phyloP scores from a whole-genome alignment of 805 yeast species.

The Ogataea naganishii region DNA sequence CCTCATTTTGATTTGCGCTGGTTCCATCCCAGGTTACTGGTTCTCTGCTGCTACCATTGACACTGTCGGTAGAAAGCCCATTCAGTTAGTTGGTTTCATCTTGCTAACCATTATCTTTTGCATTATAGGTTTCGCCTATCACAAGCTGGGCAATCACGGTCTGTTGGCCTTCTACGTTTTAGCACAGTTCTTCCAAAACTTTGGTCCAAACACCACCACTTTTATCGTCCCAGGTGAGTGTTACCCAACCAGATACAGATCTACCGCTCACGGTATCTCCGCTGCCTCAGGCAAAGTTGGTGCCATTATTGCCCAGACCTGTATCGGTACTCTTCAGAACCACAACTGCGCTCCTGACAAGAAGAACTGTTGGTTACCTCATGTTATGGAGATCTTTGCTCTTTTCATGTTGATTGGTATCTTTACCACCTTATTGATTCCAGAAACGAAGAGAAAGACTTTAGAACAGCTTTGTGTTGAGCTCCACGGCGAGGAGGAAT shows the following conservation, averaged over 20 bases:
- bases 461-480: slow-evolving; percentile 76
- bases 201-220: slow-evolving; percentile 91
- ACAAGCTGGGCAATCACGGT: slow-evolving; percentile 59
- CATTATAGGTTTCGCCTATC: slow-evolving; percentile 76
- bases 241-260: slow-evolving; percentile 93
- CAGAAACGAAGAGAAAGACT: slow-evolving; percentile 89
- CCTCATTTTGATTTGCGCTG: slow-evolving; percentile 87
- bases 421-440: slow-evolving; percentile 56
- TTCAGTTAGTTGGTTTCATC: slow-evolving; percentile 70
- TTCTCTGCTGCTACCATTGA: slow-evolving; percentile 72
- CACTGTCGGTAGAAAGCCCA: slow-evolving; percentile 73
- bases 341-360: slow-evolving; percentile 62
- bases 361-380: slow-evolving; percentile 74
- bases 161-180: slow-evolving; percentile 70
- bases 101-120: slow-evolving; percentile 67
- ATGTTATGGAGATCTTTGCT: slow-evolving; percentile 91
- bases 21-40: slow-evolving; percentile 95
- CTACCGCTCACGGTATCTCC: slow-evolving; percentile 90
- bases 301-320: slow-evolving; percentile 86
- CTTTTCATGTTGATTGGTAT: slow-evolving; percentile 83
- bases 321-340: slow-evolving; percentile 74
- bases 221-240: slow-evolving; percentile 87
- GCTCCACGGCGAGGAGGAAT: slow-evolving; percentile 70
- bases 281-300: slow-evolving; percentile 92
- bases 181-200: slow-evolving; percentile 82